Conservation (phyloP, 2,329 filamentous ascomycete species). For the Fusarium sp. region DNA sequence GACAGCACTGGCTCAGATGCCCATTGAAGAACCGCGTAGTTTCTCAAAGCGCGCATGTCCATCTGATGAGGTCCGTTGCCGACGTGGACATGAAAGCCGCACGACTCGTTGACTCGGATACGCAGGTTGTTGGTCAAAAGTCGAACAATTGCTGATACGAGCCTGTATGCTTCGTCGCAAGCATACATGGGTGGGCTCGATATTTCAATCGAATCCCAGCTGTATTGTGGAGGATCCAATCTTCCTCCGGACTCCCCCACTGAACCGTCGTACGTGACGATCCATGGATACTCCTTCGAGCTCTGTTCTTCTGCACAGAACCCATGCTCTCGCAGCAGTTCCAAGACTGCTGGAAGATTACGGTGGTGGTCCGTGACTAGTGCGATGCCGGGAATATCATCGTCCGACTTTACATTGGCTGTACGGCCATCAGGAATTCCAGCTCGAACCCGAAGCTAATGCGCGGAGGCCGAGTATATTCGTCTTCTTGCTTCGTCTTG, state of each 20-base stretch:
- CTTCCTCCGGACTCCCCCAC: neutral
- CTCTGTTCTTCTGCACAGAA: neutral
- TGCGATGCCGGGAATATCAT: conserved; percentile 10
- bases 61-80: conserved; percentile 49
- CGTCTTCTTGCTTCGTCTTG: conserved; percentile 1
- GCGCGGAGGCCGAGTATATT: conserved; percentile 24
- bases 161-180: conserved; percentile 41
- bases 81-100: conserved; percentile 53
- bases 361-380: neutral
- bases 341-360: neutral
- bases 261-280: conserved; percentile 6
- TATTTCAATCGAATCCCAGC: conserved; percentile 48
- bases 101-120: conserved; percentile 48
- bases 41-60: conserved; percentile 43
- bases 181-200: conserved; percentile 49
- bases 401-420: neutral
- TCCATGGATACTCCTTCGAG: conserved; percentile 7
- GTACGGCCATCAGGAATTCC: conserved; percentile 27
- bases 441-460: conserved; percentile 38
- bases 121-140: conserved; percentile 47
- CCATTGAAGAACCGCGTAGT: conserved; percentile 49
- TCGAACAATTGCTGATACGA: conserved; percentile 48
- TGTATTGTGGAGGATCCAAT: neutral
- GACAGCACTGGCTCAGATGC: conserved; percentile 51
- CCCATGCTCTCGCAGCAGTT: conserved; percentile 1